Evolutionary conservation across 306 rosid species (phyloP), one percentile per base, ranked within the genome.

Genomic region (Dryas drummondii): DNA sequence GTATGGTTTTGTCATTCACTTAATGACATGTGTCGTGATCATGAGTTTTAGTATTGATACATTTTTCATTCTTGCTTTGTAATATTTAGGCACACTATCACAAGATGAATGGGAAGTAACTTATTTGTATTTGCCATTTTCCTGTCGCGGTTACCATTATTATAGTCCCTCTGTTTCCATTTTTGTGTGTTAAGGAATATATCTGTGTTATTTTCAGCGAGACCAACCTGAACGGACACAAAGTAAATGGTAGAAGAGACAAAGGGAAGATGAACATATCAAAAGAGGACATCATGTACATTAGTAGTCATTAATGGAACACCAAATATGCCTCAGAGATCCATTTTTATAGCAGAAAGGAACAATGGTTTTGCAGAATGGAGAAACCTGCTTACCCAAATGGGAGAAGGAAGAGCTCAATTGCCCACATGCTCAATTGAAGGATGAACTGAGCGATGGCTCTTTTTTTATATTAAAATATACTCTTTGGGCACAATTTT

Each of bases 21-120:
- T 9, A 22, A 19, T 45, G 14, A 65, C 22, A 19, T 19, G 7
- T 16, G 12, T 7, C 19, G n/a, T 14, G 17, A 19, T 19, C 19
- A 63, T 32, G 19, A 37, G 56, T 68, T 74, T 44, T 5, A 7
- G 11, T 42, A 4, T 4, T 37, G 12, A 26, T 46, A 15, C 4
- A 5, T 32, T 1, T 53, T 53, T 45, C 11, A 1, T 19, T 70
- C 7, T 19, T 54, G 17, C 66, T 64, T 62, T 72, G 1, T 64
- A n/a, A 40, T 51, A 66, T 55, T 32, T 81, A 87, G 94, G 88
- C 72, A 89, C 94, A 15, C 73, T 89, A 52, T 89, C 94, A 5
- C 76, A 77, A 16, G 91, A 89, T 70, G 91, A 89, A 78, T 89
- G 94, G 94, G 94, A 89, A 79, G 94, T 80, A 55, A 86, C 94